phyloP scores from a whole-genome alignment of 2,329 filamentous ascomycete genomes.

The Colletotrichum cereale region DNA sequence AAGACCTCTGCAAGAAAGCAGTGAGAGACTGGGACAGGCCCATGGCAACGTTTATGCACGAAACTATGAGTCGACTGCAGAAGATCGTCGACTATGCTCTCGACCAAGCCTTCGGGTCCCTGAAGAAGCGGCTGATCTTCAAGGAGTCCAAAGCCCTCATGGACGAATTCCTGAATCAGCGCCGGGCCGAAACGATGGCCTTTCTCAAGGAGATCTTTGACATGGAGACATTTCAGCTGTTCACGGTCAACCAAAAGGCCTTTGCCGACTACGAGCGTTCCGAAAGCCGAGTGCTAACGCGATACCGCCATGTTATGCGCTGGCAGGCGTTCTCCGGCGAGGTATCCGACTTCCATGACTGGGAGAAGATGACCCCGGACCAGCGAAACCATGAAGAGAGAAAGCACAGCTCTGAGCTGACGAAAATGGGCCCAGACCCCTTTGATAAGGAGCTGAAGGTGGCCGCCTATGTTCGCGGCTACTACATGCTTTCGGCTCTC shows the following conservation, averaged over 20 bases:
- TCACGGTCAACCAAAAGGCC: constrained; percentile 67
- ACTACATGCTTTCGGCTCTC: constrained; percentile 75
- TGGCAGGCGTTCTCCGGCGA: constrained; percentile 56
- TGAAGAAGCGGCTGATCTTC: constrained; percentile 64
- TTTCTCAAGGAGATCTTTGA: constrained; percentile 60
- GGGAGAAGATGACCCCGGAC: constrained; percentile 62
- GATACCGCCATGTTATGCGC: constrained; percentile 63
- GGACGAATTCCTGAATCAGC: constrained; percentile 57
- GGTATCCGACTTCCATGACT: constrained; percentile 48
- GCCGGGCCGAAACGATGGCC: constrained; percentile 50
- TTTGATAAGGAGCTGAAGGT: constrained; percentile 72
- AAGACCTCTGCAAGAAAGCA: constrained; percentile 67
- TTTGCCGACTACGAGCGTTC: constrained; percentile 60
- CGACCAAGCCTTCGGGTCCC: constrained; percentile 57
- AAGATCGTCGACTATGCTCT: constrained; percentile 61
- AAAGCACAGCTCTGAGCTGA: constrained; percentile 55
- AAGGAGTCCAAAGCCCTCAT: constrained; percentile 59
- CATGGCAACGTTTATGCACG: constrained; percentile 60
- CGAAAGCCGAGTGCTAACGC: constrained; percentile 60
- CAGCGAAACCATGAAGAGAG: constrained; percentile 59
- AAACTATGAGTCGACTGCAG: constrained; percentile 63
- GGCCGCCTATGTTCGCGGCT: constrained; percentile 73
- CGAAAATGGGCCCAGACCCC: constrained; percentile 67
- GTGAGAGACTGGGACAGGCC: constrained; percentile 70
- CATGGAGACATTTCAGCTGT: constrained; percentile 67